A percentile compares a stretch with the other conserved stretches of the same genome.
Evolutionary conservation across 257 asterid species (phyloP).

Genomic region (Plectranthus barbatus): DNA sequence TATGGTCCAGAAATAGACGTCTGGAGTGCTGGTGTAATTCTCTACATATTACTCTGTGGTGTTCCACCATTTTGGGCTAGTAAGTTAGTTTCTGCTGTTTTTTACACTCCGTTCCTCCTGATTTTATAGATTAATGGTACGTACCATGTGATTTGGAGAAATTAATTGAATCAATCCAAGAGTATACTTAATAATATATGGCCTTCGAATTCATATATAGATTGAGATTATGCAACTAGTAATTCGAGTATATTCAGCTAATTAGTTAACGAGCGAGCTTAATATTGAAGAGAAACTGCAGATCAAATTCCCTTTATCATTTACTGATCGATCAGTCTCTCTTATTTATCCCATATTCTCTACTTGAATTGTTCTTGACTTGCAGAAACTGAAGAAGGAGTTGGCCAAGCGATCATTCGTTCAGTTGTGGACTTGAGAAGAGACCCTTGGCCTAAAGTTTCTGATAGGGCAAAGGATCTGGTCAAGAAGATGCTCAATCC

Average conservation of each 20-base stretch:
- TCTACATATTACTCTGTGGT: no score
- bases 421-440: slow-evolving; percentile 48
- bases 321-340: no score
- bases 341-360: no score
- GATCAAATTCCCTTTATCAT: no score
- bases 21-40: no score
- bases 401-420: slow-evolving; percentile 64
- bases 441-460: slow-evolving; percentile 74
- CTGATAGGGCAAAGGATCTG: slow-evolving; percentile 64
- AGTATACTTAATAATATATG: no score
- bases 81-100: slow-evolving; percentile 10
- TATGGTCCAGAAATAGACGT: no score
- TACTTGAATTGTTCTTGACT: no score
- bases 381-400: slow-evolving; percentile 81
- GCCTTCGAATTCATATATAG: background rate
- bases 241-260: background rate
- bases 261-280: background rate
- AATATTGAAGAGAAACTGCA: background rate
- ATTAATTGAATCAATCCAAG: background rate
- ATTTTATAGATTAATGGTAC: background rate
- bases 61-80: no score
- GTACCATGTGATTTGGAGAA: no score
- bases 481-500: no score
- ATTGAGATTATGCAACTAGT: background rate
- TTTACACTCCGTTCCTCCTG: no score